These are phyloP conservation scores for Evansstolkia leycettana DNA, from an alignment of 495 filamentous ascomycete genomes.

Conservation along the genomic window DNA sequence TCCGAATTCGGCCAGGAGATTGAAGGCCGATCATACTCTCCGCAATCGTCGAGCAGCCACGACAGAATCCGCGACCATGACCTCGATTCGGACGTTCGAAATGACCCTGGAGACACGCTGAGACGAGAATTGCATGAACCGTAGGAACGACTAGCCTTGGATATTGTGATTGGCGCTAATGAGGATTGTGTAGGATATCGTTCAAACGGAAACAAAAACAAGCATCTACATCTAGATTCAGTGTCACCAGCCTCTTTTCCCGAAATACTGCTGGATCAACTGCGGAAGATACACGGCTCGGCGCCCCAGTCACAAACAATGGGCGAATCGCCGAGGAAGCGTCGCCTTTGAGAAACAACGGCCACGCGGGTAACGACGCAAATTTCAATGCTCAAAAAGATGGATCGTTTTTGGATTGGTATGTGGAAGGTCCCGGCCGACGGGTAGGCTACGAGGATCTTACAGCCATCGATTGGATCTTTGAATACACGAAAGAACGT, in stretches of 20 bases:
- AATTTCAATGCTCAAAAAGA: slow-evolving; percentile 45
- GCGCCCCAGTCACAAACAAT: slow-evolving; percentile 3
- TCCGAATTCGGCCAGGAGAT: slow-evolving; percentile 6
- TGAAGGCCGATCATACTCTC: slow-evolving; percentile 5
- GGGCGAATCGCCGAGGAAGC: slow-evolving; percentile 7
- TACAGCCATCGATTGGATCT: slow-evolving; percentile 99
- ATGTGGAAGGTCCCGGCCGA: slow-evolving; percentile 78
- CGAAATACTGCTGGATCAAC: slow-evolving; percentile 16
- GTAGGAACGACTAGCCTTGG: slow-evolving; percentile 14
- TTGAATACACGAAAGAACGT: slow-evolving; percentile 94
- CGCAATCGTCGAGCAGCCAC: slow-evolving; percentile 3
- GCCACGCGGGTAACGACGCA: slow-evolving; percentile 21
- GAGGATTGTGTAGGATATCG: slow-evolving; percentile 38
- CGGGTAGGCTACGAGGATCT: slow-evolving; percentile 92
- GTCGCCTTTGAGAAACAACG: slow-evolving; percentile 1
- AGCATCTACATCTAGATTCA: slow-evolving; percentile 35
- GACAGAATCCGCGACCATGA: neutral
- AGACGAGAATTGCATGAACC: slow-evolving; percentile 34
- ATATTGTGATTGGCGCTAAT: neutral
- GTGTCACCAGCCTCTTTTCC: slow-evolving; percentile 44
- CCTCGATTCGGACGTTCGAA: neutral
- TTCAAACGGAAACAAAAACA: slow-evolving; percentile 80
- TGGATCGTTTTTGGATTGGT: slow-evolving; percentile 65
- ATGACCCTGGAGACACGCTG: slow-evolving; percentile 34
- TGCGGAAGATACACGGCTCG: slow-evolving; percentile 3